phyloP scores from a whole-genome alignment of 805 yeast genomes.

The Jamesozyma lodderae region DNA sequence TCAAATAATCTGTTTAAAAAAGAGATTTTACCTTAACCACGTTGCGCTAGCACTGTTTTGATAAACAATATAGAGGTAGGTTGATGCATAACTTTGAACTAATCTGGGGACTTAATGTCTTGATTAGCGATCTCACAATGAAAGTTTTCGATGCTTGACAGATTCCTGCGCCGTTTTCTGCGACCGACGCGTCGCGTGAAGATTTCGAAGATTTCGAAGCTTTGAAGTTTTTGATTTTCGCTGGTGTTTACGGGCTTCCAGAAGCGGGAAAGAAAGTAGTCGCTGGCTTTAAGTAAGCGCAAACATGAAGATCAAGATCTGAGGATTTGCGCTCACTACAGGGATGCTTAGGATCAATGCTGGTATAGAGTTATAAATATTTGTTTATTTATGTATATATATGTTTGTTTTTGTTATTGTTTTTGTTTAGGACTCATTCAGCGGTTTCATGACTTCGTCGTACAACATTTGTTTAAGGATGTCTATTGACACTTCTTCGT shows the following conservation, averaged over 20 bases:
- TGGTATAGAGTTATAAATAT: background rate
- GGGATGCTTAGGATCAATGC: background rate
- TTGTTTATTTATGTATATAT: background rate
- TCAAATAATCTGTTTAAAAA: no score
- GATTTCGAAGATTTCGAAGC: background rate
- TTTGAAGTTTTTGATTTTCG: background rate
- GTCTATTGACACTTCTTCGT: conserved; percentile 68
- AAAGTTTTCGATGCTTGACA: no score
- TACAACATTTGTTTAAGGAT: conserved; percentile 68
- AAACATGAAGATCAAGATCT: no score
- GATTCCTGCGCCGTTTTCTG: background rate
- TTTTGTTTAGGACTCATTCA: conserved; percentile 6
- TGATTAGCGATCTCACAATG: no score
- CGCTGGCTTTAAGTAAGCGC: no score
- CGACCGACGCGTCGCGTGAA: background rate
- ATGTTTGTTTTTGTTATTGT: background rate
- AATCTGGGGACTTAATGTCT: no score
- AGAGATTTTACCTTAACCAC: no score
- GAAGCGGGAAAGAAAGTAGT: background rate
- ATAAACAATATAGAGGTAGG: no score
- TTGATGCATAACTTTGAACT: no score
- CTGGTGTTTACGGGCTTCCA: conserved; percentile 1
- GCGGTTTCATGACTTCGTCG: conserved; percentile 63
- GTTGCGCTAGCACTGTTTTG: no score
- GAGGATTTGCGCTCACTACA: no score